Evolutionary conservation across 805 yeast species (phyloP).

Genomic region (Lipomyces kockii): DNA sequence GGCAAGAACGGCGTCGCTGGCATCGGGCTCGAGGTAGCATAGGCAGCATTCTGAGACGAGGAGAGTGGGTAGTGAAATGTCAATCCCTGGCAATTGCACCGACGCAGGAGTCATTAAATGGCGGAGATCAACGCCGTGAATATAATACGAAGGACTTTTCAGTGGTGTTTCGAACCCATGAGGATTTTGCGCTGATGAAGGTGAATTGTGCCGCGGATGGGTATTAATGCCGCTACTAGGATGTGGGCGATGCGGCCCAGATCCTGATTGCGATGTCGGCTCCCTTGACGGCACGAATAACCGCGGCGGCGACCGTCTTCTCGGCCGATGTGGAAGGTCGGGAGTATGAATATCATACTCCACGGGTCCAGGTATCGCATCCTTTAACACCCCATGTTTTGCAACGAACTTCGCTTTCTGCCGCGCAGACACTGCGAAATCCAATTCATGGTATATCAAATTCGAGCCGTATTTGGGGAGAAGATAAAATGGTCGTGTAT

Average conservation of each 20-base stretch:
- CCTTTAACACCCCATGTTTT: background rate
- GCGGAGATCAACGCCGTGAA: slow-evolving; percentile 63
- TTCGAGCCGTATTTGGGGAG: slow-evolving; percentile 44
- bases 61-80: slow-evolving; percentile 57
- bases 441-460: slow-evolving; percentile 62
- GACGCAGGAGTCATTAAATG: slow-evolving; percentile 36
- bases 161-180: slow-evolving; percentile 30
- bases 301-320: background rate
- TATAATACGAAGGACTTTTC: slow-evolving; percentile 52
- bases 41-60: slow-evolving; percentile 76
- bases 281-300: background rate
- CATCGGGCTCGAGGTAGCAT: slow-evolving; percentile 64
- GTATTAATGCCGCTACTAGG: background rate
- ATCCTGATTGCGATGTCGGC: background rate
- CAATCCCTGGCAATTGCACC: slow-evolving; percentile 30
- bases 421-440: slow-evolving; percentile 59
- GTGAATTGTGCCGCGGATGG: background rate
- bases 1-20: slow-evolving; percentile 52
- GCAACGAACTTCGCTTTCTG: slow-evolving; percentile 58
- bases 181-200: background rate
- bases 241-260: background rate
- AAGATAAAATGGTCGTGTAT: slow-evolving; percentile 65
- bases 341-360: slow-evolving; percentile 1
- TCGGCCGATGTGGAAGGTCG: background rate
- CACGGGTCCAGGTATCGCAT: slow-evolving; percentile 10